Conservation (phyloP, 2,329 filamentous ascomycete genomes). For the Catunica adiposa region DNA sequence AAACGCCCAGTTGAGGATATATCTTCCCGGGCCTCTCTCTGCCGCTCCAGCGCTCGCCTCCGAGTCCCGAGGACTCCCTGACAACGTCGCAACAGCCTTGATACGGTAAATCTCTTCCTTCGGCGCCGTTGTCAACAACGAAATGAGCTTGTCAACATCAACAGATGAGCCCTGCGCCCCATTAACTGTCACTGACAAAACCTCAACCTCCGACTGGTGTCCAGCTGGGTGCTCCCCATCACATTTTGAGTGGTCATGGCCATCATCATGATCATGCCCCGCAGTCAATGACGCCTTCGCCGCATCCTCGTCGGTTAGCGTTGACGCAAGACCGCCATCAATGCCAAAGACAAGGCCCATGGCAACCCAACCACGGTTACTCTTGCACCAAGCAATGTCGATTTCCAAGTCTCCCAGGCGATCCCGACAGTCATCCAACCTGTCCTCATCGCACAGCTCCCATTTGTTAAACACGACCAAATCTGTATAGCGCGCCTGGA, state of each 20-base stretch:
- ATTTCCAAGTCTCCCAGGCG: constrained; percentile 66
- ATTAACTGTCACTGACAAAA: constrained; percentile 62
- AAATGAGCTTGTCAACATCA: constrained; percentile 45
- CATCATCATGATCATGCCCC: constrained; percentile 22
- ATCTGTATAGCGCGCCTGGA: constrained; percentile 83
- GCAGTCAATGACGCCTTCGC: constrained; percentile 17
- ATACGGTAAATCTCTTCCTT: constrained; percentile 95
- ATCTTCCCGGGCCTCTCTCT: constrained; percentile 31
- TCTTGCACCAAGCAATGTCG: constrained; percentile 71
- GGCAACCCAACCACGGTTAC: constrained; percentile 60
- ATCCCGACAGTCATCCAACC: constrained; percentile 64
- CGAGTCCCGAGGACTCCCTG: constrained; percentile 31
- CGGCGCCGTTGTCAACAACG: constrained; percentile 54
- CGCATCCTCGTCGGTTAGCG: constrained; percentile 28
- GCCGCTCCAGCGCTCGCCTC: constrained; percentile 29
- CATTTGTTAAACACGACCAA: constrained; percentile 88
- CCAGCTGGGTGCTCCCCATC: constrained; percentile 32
- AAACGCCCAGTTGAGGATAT: constrained; percentile 97
- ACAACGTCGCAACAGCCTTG: constrained; percentile 48
- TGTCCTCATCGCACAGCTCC: constrained; percentile 57
- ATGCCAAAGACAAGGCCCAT: constrained; percentile 72
- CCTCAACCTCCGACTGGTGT: constrained; percentile 81
- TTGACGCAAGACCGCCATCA: constrained; percentile 58
- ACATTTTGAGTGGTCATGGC: constrained; percentile 23
- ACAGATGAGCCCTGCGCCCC: constrained; percentile 23